A percentile compares a stretch with the other conserved stretches of the same genome.
Evolutionary conservation across 768 basidiomycete species (phyloP).

Genomic region (Pisolithus albus): DNA sequence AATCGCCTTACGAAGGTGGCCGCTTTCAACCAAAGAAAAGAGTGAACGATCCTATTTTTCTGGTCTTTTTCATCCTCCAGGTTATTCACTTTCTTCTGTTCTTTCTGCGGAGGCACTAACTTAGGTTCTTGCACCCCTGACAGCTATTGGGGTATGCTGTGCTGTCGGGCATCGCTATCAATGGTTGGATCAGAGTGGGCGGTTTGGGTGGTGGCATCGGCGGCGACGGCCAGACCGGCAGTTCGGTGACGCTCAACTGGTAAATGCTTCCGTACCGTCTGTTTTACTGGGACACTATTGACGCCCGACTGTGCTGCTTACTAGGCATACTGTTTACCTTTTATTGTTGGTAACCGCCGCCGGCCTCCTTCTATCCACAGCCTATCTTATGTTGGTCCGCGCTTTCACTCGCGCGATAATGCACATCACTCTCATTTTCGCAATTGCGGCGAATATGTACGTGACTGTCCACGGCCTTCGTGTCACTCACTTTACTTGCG

Average conservation of each 20-base stretch:
- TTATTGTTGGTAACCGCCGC: constrained; percentile 66
- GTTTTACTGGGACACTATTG: background rate
- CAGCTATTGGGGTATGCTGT: constrained; percentile 65
- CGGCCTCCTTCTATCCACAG: constrained; percentile 55
- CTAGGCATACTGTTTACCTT: constrained; percentile 74
- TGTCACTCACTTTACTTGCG: background rate
- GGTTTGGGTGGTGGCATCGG: constrained; percentile 73
- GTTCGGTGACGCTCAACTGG: constrained; percentile 59
- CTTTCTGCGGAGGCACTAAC: no score
- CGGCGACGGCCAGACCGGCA: constrained; percentile 42
- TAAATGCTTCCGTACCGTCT: constrained; percentile 22
- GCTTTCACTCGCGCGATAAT: constrained; percentile 69
- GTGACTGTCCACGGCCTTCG: constrained; percentile 16
- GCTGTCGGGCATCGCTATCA: constrained; percentile 58
- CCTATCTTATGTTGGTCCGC: constrained; percentile 66
- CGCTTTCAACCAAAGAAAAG: constrained; percentile 62
- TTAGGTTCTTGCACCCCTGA: no score
- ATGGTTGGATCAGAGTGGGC: constrained; percentile 53
- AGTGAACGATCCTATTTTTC: constrained; percentile 66
- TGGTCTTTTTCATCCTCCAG: constrained; percentile 66
- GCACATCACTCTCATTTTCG: constrained; percentile 65
- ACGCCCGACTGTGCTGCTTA: background rate
- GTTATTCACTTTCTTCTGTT: constrained; percentile 24
- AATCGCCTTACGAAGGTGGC: constrained; percentile 53
- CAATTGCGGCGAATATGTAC: constrained; percentile 58